These are phyloP conservation scores for Sungouiozyma intestinalis DNA, from an alignment of 805 yeast genomes.

Conservation along the genomic window DNA sequence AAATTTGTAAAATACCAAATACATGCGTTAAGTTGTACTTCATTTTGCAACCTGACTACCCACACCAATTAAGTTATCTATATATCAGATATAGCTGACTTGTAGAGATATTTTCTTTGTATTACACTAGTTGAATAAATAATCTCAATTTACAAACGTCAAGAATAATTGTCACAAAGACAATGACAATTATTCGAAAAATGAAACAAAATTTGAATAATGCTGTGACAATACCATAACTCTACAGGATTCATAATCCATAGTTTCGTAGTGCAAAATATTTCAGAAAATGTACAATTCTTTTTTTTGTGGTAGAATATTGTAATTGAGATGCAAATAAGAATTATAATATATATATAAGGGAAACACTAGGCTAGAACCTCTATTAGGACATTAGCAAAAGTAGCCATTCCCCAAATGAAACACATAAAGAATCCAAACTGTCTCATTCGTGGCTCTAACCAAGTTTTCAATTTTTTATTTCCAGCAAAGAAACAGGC, in stretches of 20 bases:
- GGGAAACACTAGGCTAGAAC: conserved; percentile 3
- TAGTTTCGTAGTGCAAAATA: too few relatives aligned
- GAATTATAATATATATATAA: not conserved
- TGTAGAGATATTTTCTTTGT: not conserved
- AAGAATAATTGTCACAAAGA: not conserved
- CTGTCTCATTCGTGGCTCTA: conserved; percentile 8
- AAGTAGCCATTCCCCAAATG: conserved; percentile 21
- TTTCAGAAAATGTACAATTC: too few relatives aligned
- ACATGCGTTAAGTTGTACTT: not conserved
- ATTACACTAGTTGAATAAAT: not conserved
- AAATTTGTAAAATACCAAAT: not conserved
- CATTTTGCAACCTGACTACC: not conserved
- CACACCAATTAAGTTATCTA: not conserved
- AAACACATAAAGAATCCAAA: conserved; percentile 20
- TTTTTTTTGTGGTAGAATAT: too few relatives aligned
- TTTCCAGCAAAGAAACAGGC: conserved; percentile 12
- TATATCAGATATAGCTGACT: too few relatives aligned
- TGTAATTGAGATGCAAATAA: too few relatives aligned
- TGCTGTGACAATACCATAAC: too few relatives aligned
- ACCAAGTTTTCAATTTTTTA: conserved; percentile 5
- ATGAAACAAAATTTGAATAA: not conserved
- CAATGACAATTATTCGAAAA: not conserved
- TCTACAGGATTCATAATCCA: too few relatives aligned
- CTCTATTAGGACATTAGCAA: conserved; percentile 19
- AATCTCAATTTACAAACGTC: not conserved